These are phyloP conservation scores for Fusarium redolens DNA, from an alignment of 2,329 filamentous ascomycete species.

Conservation along the genomic window DNA sequence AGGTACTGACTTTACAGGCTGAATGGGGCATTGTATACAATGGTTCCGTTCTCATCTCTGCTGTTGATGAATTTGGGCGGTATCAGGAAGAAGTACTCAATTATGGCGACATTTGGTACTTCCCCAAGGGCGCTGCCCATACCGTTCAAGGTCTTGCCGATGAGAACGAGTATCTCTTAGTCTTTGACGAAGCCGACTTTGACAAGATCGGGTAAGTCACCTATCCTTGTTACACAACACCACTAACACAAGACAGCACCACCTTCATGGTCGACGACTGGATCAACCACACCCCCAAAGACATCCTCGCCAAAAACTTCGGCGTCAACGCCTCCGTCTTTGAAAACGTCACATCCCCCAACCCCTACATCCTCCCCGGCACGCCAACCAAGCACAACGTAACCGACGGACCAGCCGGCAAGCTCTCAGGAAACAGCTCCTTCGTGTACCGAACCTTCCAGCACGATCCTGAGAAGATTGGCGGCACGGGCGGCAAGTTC, in stretches of 20 bases:
- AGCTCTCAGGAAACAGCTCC: constrained; percentile 66
- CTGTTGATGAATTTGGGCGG: constrained; percentile 70
- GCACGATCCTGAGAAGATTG: constrained; percentile 66
- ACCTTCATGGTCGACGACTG: constrained; percentile 80
- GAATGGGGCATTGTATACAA: constrained; percentile 74
- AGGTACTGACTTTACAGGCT: constrained; percentile 51
- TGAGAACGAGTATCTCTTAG: constrained; percentile 74
- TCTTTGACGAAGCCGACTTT: constrained; percentile 75
- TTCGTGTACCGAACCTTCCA: constrained; percentile 71
- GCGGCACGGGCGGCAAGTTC: constrained; percentile 71
- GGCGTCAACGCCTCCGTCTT: constrained; percentile 71
- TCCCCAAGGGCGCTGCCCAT: constrained; percentile 73
- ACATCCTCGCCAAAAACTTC: constrained; percentile 75
- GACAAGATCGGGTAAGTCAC: constrained; percentile 66
- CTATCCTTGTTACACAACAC: rapidly evolving
- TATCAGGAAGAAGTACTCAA: constrained; percentile 66
- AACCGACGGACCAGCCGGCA: constrained; percentile 53
- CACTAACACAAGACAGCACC: constrained; percentile 56
- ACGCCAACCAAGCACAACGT: constrained; percentile 60
- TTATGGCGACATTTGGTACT: constrained; percentile 76
- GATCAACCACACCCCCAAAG: constrained; percentile 72
- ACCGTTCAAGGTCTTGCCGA: constrained; percentile 73
- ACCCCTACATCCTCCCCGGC: constrained; percentile 72
- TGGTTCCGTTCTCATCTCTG: constrained; percentile 68
- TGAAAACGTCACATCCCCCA: constrained; percentile 64